These are phyloP conservation scores for Thelephora ganbajun DNA, from an alignment of 768 basidiomycete species.

Conservation along the genomic window DNA sequence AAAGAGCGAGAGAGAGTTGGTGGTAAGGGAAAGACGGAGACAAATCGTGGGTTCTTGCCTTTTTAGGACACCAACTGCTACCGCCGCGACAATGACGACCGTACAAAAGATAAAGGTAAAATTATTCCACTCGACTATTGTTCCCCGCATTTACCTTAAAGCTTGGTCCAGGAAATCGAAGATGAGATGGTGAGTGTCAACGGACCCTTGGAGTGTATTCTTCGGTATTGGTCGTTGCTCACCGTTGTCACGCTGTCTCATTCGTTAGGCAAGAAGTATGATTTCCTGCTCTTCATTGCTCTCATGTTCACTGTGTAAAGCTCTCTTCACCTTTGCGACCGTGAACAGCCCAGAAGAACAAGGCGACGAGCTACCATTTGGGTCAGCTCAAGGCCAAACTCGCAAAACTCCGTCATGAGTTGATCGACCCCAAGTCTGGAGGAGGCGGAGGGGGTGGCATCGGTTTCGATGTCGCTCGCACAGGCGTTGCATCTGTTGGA, in stretches of 20 bases:
- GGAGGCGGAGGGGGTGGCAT: slow-evolving; percentile 80
- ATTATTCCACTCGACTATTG: slow-evolving; percentile 9
- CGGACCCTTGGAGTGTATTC: neutral
- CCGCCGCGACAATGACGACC: slow-evolving; percentile 53
- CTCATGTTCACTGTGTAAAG: slow-evolving; percentile 4
- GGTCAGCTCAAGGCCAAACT: slow-evolving; percentile 98
- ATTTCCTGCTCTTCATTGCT: slow-evolving; percentile 4
- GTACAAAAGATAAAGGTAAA: slow-evolving; percentile 78
- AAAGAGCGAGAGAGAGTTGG: slow-evolving; percentile 11
- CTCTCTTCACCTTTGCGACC: slow-evolving; percentile 7
- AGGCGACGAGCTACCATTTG: slow-evolving; percentile 91
- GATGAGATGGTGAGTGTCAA: slow-evolving; percentile 76
- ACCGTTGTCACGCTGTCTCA: slow-evolving; percentile 7
- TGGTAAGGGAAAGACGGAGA: slow-evolving; percentile 9
- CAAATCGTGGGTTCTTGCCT: neutral
- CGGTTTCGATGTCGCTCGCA: slow-evolving; percentile 97
- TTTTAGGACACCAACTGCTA: slow-evolving; percentile 1
- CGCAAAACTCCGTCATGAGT: slow-evolving; percentile 89
- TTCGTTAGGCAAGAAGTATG: slow-evolving; percentile 65
- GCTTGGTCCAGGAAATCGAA: slow-evolving; percentile 62
- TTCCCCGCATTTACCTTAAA: slow-evolving; percentile 9
- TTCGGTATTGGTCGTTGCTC: slow-evolving; percentile 4
- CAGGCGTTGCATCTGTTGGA: slow-evolving; percentile 93
- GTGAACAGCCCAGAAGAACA: slow-evolving; percentile 80
- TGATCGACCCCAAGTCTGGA: slow-evolving; percentile 63